phyloP scores from a whole-genome alignment of 371 early-diverging fungal genomes.

The Circinella minor region DNA sequence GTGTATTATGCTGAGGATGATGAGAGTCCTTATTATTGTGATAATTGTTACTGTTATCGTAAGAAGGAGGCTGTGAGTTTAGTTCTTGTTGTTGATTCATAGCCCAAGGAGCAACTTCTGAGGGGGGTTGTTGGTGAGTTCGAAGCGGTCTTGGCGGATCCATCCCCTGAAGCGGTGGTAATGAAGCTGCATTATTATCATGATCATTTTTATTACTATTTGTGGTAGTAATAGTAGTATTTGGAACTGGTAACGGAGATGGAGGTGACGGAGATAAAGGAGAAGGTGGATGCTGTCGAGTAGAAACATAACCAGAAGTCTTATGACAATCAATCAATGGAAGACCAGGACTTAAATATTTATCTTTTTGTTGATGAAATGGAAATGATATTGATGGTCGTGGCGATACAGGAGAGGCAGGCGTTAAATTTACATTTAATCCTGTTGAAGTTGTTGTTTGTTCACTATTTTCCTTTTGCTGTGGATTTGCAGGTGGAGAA shows the following conservation, averaged over 20 bases:
- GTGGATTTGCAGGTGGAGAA: constrained; percentile 16
- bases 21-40: background rate
- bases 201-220: background rate
- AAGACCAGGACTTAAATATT: background rate
- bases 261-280: constrained; percentile 29
- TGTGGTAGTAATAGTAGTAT: background rate
- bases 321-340: constrained; percentile 11
- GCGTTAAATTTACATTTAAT: constrained; percentile 10
- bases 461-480: background rate
- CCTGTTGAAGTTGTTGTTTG: background rate
- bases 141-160: constrained; percentile 23
- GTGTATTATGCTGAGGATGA: background rate
- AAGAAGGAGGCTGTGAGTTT: no score
- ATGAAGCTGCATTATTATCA: background rate
- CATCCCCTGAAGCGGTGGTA: constrained; percentile 24
- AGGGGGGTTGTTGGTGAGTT: constrained; percentile 3
- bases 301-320: background rate
- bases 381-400: constrained; percentile 8
- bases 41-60: background rate
- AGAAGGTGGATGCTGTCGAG: constrained; percentile 27
- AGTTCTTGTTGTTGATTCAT: constrained; percentile 1
- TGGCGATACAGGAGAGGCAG: constrained; percentile 19
- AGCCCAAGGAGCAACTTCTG: constrained; percentile 1
- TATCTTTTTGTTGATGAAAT: background rate
- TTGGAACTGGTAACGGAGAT: background rate